Conservation (phyloP, 257 asterid species). For the Solanum pennellii region DNA sequence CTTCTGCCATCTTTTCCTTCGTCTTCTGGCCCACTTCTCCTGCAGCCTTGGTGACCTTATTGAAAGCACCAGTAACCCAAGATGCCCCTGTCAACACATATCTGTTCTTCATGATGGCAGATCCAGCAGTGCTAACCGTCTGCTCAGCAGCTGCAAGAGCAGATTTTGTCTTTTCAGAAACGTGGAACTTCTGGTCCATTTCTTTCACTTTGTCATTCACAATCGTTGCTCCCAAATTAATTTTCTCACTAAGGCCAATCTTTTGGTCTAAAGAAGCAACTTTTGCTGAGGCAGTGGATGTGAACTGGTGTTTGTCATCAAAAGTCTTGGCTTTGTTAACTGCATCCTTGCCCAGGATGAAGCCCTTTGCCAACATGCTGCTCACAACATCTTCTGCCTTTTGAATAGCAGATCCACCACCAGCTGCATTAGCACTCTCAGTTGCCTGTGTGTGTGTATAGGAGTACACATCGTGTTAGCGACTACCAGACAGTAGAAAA, state of each 20-base stretch:
- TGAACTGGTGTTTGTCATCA: constrained; percentile 52
- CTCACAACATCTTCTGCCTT: constrained; percentile 61
- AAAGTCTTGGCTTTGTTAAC: constrained; percentile 50
- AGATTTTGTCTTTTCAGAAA: constrained; percentile 51
- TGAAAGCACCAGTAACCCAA: constrained; percentile 61
- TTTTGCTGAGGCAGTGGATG: constrained; percentile 49
- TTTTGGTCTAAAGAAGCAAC: constrained; percentile 53
- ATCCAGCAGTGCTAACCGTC: constrained; percentile 44
- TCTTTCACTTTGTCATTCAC: constrained; percentile 55
- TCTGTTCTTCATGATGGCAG: constrained; percentile 54
- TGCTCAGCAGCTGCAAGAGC: constrained; percentile 56
- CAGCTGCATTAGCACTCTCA: constrained; percentile 12
- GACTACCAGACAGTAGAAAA: neutral
- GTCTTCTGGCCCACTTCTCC: constrained; percentile 61
- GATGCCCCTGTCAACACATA: constrained; percentile 46
- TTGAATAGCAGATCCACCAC: constrained; percentile 28
- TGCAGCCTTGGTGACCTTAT: constrained; percentile 42
- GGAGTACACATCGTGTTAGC: neutral
- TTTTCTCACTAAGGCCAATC: constrained; percentile 54
- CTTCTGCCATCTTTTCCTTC: constrained; percentile 43
- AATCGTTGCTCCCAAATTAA: constrained; percentile 37
- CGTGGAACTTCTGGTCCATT: constrained; percentile 55
- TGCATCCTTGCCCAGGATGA: constrained; percentile 50
- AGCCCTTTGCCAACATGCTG: constrained; percentile 67
- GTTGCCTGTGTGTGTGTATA: constrained; percentile 21